These are phyloP conservation scores for Coniella vitis DNA, from an alignment of 2,329 filamentous ascomycete genomes.

Conservation along the genomic window DNA sequence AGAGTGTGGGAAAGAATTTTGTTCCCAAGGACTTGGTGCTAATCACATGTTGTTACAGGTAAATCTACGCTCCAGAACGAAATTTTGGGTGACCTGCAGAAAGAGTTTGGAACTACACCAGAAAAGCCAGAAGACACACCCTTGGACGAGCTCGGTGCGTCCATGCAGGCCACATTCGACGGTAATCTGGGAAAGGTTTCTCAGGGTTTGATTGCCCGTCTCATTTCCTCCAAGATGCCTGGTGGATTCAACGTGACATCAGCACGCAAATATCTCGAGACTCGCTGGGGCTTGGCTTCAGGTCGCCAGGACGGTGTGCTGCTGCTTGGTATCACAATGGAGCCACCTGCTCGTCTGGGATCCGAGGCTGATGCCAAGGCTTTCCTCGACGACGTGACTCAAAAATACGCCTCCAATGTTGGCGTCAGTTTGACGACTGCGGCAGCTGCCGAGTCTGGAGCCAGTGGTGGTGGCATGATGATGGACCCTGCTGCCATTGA, in stretches of 20 bases:
- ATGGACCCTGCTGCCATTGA: slow-evolving; percentile 98
- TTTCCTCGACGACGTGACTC: slow-evolving; percentile 79
- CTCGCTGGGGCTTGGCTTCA: slow-evolving; percentile 78
- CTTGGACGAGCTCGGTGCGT: slow-evolving; percentile 85
- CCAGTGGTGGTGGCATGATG: slow-evolving; percentile 84
- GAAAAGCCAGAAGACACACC: slow-evolving; percentile 98
- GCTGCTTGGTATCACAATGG: slow-evolving; percentile 83
- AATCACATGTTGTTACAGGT: slow-evolving; percentile 44
- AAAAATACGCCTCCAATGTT: slow-evolving; percentile 80
- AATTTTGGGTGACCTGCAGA: slow-evolving; percentile 93
- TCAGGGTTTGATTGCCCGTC: slow-evolving; percentile 80
- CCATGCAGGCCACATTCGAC: slow-evolving; percentile 98
- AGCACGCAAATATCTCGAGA: slow-evolving; percentile 90
- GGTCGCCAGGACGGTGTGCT: slow-evolving; percentile 90
- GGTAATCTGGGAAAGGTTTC: slow-evolving; percentile 97
- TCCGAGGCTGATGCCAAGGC: slow-evolving; percentile 88
- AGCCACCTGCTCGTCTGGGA: slow-evolving; percentile 80
- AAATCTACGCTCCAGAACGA: slow-evolving; percentile 99
- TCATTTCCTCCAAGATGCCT: slow-evolving; percentile 99
- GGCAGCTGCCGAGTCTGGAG: slow-evolving; percentile 65
- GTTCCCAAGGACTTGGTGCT: slow-evolving; percentile 10
- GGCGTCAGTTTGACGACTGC: slow-evolving; percentile 79
- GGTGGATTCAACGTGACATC: slow-evolving; percentile 98
- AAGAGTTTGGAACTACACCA: slow-evolving; percentile 95
- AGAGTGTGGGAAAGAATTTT: neutral